A percentile compares a stretch with the other conserved stretches of the same genome.
Conservation (phyloP, 306 rosid genomes). For the Prunus salicina region DNA sequence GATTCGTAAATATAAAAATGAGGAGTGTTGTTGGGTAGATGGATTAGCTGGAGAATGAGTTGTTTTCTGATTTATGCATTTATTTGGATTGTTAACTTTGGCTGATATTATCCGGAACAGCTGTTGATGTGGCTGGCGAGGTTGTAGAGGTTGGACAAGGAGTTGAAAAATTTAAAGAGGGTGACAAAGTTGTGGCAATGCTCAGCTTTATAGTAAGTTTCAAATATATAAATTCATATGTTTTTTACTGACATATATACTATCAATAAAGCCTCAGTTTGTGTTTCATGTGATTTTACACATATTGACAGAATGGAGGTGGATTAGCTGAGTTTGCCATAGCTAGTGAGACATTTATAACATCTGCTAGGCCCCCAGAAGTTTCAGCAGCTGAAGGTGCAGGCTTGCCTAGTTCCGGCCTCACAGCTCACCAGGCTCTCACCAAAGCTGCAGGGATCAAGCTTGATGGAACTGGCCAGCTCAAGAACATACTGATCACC, state of each 20-base stretch:
- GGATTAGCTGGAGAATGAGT: too few species aligned
- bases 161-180: constrained; percentile 47
- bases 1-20: too few species aligned
- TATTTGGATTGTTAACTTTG: neutral
- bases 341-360: constrained; percentile 34
- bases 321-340: constrained; percentile 63
- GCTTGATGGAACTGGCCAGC: constrained; percentile 51
- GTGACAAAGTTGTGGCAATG: constrained; percentile 65
- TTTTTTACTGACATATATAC: constrained; percentile 16
- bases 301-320: constrained; percentile 51
- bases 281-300: neutral
- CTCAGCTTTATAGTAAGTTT: constrained; percentile 16
- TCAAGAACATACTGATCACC: constrained; percentile 48
- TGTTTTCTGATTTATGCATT: neutral
- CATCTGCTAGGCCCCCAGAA: constrained; percentile 44
- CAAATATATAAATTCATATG: too few species aligned
- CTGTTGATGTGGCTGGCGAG: constrained; percentile 71
- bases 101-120: constrained; percentile 18
- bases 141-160: constrained; percentile 48
- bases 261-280: neutral
- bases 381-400: constrained; percentile 60
- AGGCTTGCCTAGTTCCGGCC: constrained; percentile 46
- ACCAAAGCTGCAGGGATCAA: constrained; percentile 49
- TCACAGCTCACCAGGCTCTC: constrained; percentile 61
- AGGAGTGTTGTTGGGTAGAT: too few species aligned